These are phyloP conservation scores for Cutaneotrichosporon cutaneum DNA, from an alignment of 1,284 basidiomycete genomes.

Conservation along the genomic window DNA sequence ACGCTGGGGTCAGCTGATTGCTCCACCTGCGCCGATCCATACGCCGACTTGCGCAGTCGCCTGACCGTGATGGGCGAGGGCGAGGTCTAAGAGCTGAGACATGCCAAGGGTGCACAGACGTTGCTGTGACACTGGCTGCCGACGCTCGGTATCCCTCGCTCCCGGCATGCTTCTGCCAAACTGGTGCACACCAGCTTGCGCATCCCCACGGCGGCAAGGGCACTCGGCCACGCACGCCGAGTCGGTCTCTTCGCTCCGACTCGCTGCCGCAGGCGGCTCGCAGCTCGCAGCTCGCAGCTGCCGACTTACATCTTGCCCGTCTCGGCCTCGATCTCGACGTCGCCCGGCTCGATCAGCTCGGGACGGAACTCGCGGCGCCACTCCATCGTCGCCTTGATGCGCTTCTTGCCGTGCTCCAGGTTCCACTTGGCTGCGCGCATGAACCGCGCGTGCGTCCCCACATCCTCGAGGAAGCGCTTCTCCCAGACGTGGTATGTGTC, in stretches of 20 bases:
- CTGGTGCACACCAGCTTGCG: too few relatives aligned
- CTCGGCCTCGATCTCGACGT: conserved; percentile 69
- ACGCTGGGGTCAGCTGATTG: conserved; percentile 56
- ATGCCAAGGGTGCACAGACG: too few relatives aligned
- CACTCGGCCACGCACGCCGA: too few relatives aligned
- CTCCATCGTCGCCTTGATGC: conserved; percentile 71
- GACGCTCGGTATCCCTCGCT: too few relatives aligned
- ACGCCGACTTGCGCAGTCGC: too few relatives aligned
- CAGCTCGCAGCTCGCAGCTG: too few relatives aligned
- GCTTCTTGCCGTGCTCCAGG: conserved; percentile 68
- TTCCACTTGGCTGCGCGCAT: conserved; percentile 83
- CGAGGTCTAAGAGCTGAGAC: not conserved
- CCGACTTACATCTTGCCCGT: conserved; percentile 82
- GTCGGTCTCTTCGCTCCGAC: too few relatives aligned
- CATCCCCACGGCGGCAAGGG: too few relatives aligned
- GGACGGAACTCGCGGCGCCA: conserved; percentile 80
- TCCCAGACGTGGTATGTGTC: conserved; percentile 76
- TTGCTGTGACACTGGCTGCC: too few relatives aligned
- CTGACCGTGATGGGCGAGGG: too few relatives aligned
- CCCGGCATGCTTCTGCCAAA: too few relatives aligned
- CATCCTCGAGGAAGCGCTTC: conserved; percentile 67
- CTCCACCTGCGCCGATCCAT: not conserved
- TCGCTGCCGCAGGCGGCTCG: not conserved
- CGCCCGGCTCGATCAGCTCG: conserved; percentile 73
- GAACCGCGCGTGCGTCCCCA: conserved; percentile 74